Conservation (phyloP, 2,329 filamentous ascomycete species). For the Phoma sp. region DNA sequence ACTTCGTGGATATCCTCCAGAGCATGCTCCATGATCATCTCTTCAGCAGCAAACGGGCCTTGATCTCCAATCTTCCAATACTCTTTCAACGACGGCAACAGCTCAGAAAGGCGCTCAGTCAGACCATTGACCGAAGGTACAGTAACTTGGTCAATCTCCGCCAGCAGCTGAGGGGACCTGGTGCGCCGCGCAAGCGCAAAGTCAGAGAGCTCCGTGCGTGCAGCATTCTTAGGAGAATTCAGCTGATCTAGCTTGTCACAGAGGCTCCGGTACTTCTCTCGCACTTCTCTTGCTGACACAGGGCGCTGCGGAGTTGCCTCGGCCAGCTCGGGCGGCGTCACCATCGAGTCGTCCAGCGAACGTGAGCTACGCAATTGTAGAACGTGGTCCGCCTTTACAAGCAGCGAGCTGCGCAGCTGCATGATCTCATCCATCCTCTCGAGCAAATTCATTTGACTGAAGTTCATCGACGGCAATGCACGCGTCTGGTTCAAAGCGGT, state of each 20-base stretch:
- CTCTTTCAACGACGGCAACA: constrained; percentile 52
- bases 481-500: constrained; percentile 36
- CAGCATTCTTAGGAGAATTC: constrained; percentile 19
- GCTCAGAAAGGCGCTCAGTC: constrained; percentile 54
- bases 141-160: constrained; percentile 53
- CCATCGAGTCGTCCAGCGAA: constrained; percentile 44
- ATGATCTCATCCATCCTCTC: constrained; percentile 54
- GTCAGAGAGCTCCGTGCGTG: constrained; percentile 16
- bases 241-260: constrained; percentile 52
- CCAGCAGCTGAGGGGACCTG: constrained; percentile 50
- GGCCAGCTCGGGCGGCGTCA: constrained; percentile 37
- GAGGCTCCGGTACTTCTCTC: constrained; percentile 55
- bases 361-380: constrained; percentile 48
- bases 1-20: constrained; percentile 41
- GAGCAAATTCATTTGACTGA: constrained; percentile 55
- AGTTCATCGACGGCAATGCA: constrained; percentile 55
- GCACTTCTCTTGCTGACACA: constrained; percentile 44
- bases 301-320: constrained; percentile 45
- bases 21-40: constrained; percentile 47
- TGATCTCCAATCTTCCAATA: constrained; percentile 46
- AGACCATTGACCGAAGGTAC: constrained; percentile 55
- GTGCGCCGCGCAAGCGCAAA: constrained; percentile 33
- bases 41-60: constrained; percentile 43
- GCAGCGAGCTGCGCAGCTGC: constrained; percentile 47
- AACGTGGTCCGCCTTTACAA: constrained; percentile 54